Evolutionary conservation across 1,284 basidiomycete genomes (phyloP), one percentile per base, ranked within the genome.

Genomic region (Trametes pubescens): DNA sequence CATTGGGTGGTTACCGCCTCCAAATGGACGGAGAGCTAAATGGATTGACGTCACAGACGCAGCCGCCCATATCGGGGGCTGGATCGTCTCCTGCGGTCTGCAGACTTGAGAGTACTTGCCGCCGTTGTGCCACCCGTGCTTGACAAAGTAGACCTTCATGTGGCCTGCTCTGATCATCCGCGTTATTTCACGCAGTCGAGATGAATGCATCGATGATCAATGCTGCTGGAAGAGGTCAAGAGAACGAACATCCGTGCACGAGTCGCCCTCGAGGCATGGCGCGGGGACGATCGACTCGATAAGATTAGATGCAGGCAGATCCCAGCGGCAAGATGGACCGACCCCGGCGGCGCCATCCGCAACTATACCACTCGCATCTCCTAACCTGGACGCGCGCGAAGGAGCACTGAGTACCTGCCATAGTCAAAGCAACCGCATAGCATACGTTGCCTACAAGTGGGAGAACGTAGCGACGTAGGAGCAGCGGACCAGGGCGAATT

Each of bases 251-350:
- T 48, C 14, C 47, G 51, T 32, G 56, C 65, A 66, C 61, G 65
- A 51, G 62, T 51, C 32, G 35, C 56, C 61, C 64, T 65, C 64
- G 66, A 65, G 66, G 63, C 61, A 51, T n/a, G 4, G 4, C 40
- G 40, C 40, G 40, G 16, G 40, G 59, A 32, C 29, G 64, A 68
- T 68, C 67, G 67, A 57, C 34, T 24, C 46, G 67, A 68, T 65
- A 22, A 65, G 64, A 65, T 65, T 64, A 64, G 64, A 68, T 68
- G 49, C n/a, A 1, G 14, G 47, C 6, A 65, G 64, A 65, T 64
- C 57, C 16, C 34, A 43, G 37, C 16, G 21, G 43, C 24, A 18
- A 26, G 49, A 32, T 49, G 47, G 4, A 32, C 47, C 26, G 29
- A 14, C 5, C 16, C 47, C 47, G 46, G 10, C n/a, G 26, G 26